Evolutionary conservation across 1,139 yeast genomes (phyloP), one percentile per base, ranked within the genome.

Genomic region (Kurtzmaniella natalensis): DNA sequence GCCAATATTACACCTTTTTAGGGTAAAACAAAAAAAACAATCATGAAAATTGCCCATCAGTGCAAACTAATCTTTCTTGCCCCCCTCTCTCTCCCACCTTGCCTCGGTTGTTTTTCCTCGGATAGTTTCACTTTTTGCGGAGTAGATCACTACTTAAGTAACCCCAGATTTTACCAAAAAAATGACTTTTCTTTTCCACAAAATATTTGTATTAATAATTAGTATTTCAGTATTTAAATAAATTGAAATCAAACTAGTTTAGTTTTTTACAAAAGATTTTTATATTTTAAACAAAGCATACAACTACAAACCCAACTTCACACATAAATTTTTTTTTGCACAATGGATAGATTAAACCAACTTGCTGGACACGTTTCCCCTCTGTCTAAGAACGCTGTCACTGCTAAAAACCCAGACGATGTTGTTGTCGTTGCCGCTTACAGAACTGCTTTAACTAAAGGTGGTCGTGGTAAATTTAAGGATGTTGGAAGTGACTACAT

Each of bases 381-480:
- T 23, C 59, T 65, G 35, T 51, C 80, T 36, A 61, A 67, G 48
- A 68, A 65, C 50, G 49, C 70, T 16, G 45, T 66, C 32, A 51
- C 51, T 39, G 72, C 74, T 43, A 82, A 84, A 64, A 72, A 74
- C 60, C 81, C 92, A 20, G 88, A 84, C 48, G 96, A 87, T 55
- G 94, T 86, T 23, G 95, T 87, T 33, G 78, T 87, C 43, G 85
- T 84, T 31, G 84, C 77, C 33, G 95, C 96, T 33, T 81, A 84
- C 70, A 78, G 97, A 66, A 83, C 96, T 7, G 94, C 96, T 28
- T 70, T 85, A 45, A 78, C 95, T 42, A 85, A 78, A 61, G 96
- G 92, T 30, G 87, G 89, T 45, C 81, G 76, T 59, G 96, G 96
- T 38, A 65, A 71, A 13, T 83, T 86, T 65, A 82, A 78, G 58